Conservation (phyloP, 225 moss, liverwort and hornwort genomes). For the Anthoceros angustus region DNA sequence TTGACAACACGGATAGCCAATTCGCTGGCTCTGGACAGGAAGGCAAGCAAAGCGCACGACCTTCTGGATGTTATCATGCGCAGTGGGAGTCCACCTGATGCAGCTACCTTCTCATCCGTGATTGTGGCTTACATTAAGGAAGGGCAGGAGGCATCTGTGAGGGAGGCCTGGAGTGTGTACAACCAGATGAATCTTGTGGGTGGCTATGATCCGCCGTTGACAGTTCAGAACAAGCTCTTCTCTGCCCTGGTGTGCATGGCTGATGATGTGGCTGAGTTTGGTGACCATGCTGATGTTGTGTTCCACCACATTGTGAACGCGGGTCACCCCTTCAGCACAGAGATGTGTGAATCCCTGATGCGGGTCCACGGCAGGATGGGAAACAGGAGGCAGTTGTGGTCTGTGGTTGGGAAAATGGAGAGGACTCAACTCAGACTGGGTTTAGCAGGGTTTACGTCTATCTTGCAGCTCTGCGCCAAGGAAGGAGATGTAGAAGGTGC, state of each 20-base stretch:
- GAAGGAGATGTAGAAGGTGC: not conserved
- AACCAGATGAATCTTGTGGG: slow-evolving; percentile 83
- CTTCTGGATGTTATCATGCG: slow-evolving; percentile 58
- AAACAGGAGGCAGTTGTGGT: not conserved
- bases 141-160: slow-evolving; percentile 29
- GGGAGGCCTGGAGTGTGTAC: slow-evolving; percentile 51
- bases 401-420: not conserved
- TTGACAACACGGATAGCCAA: slow-evolving; percentile 65
- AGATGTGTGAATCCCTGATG: not conserved
- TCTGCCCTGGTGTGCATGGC: slow-evolving; percentile 32
- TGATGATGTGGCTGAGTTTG: not conserved
- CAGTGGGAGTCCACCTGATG: slow-evolving; percentile 53
- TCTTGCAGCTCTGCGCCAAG: not conserved
- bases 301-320: not conserved
- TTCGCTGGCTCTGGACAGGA: slow-evolving; percentile 45
- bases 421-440: not conserved
- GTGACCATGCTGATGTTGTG: not conserved
- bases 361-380: not conserved
- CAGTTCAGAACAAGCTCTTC: slow-evolving; percentile 48
- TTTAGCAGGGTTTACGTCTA: not conserved
- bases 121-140: slow-evolving; percentile 68
- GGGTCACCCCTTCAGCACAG: not conserved
- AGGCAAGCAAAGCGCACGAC: slow-evolving; percentile 67
- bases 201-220: slow-evolving; percentile 57
- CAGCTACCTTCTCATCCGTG: slow-evolving; percentile 51